A percentile compares a stretch with the other conserved stretches of the same genome.
These are phyloP conservation scores for Pyrrhoderma noxium DNA, from an alignment of 1,284 basidiomycete genomes.

Conservation along the genomic window DNA sequence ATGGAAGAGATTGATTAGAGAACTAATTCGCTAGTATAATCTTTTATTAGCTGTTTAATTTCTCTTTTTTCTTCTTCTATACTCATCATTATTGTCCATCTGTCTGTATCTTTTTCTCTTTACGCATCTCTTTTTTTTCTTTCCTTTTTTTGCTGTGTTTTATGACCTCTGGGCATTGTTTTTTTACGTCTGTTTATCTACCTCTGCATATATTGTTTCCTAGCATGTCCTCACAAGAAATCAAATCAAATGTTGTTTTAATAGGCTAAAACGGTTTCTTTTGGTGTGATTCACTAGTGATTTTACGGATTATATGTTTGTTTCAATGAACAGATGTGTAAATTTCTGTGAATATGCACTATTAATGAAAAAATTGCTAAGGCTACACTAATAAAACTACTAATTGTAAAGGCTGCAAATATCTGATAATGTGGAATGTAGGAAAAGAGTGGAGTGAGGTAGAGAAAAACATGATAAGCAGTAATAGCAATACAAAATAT, in stretches of 20 bases:
- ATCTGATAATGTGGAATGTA: too few relatives aligned
- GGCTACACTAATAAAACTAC: too few relatives aligned
- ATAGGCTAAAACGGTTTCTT: too few relatives aligned
- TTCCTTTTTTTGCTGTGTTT: slow-evolving; percentile 6
- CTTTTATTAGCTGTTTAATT: slow-evolving; percentile 20
- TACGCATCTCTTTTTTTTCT: slow-evolving; percentile 10
- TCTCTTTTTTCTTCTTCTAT: slow-evolving; percentile 24
- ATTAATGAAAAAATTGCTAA: too few relatives aligned
- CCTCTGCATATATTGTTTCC: slow-evolving; percentile 6
- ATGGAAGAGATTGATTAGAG: slow-evolving; percentile 83
- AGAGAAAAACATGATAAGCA: too few relatives aligned
- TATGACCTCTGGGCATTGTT: slow-evolving; percentile 7
- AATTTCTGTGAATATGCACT: too few relatives aligned
- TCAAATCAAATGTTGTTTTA: neutral
- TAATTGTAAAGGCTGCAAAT: too few relatives aligned
- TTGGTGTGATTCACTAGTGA: too few relatives aligned
- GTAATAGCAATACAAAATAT: too few relatives aligned
- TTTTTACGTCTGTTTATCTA: neutral
- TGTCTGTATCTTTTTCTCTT: slow-evolving; percentile 7
- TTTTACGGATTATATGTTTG: too few relatives aligned
- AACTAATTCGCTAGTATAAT: slow-evolving; percentile 3
- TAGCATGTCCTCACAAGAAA: slow-evolving; percentile 6
- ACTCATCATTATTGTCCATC: slow-evolving; percentile 18
- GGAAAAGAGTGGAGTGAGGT: too few relatives aligned
- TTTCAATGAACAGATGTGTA: too few relatives aligned